Conservation (phyloP, 768 basidiomycete species). For the Ephemerocybe angulata region DNA sequence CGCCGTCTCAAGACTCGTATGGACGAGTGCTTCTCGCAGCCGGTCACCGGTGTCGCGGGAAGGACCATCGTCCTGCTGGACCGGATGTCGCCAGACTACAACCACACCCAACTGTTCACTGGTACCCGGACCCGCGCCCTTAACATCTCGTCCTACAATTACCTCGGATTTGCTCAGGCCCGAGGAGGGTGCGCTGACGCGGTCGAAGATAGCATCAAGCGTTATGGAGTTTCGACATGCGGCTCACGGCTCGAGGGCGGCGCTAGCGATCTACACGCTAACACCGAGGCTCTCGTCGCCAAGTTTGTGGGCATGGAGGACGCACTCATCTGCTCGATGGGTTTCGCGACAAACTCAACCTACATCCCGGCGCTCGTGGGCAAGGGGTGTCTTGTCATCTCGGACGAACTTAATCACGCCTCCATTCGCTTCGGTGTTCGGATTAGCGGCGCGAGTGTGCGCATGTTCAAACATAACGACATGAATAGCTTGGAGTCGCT, state of each 20-base stretch:
- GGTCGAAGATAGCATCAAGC: constrained; percentile 76
- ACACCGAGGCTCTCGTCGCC: constrained; percentile 83
- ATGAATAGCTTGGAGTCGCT: constrained; percentile 78
- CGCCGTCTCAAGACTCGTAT: constrained; percentile 91
- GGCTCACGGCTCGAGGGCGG: constrained; percentile 82
- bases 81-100: constrained; percentile 78
- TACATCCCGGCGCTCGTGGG: constrained; percentile 86
- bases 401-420: constrained; percentile 95
- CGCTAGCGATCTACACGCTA: constrained; percentile 77
- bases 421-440: constrained; percentile 92
- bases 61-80: constrained; percentile 87
- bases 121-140: constrained; percentile 83
- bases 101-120: constrained; percentile 70
- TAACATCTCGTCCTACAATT: constrained; percentile 98
- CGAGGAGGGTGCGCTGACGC: constrained; percentile 93
- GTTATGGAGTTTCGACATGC: constrained; percentile 76
- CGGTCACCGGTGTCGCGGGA: constrained; percentile 92
- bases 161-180: constrained; percentile 95
- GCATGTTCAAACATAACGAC: constrained; percentile 97
- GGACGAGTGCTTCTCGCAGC: constrained; percentile 93
- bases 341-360: constrained; percentile 94
- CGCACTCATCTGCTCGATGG: constrained; percentile 88
- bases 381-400: constrained; percentile 93
- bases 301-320: constrained; percentile 90
- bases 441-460: constrained; percentile 80